Conservation (phyloP, 495 filamentous ascomycete genomes). For the Jackrogersella minutella region DNA sequence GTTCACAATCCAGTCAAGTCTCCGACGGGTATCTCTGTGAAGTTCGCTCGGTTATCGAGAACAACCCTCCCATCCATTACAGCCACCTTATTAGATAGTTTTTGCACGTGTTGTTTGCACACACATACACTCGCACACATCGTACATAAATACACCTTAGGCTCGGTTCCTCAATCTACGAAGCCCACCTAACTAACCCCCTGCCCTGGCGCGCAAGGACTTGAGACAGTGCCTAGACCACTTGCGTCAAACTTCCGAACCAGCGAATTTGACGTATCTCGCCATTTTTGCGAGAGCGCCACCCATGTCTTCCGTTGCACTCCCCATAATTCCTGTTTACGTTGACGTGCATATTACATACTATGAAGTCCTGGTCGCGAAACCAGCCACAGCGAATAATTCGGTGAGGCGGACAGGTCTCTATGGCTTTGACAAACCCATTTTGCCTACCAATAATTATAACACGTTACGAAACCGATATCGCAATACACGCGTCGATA, state of each 20-base stretch:
- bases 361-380: conserved; percentile 17
- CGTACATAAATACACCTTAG: no score
- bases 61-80: conserved; percentile 15
- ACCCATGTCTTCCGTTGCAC: conserved; percentile 23
- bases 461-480: conserved; percentile 3
- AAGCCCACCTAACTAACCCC: no score
- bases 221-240: conserved; percentile 37
- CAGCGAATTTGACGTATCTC: conserved; percentile 30
- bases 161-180: no score
- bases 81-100: not conserved
- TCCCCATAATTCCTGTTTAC: conserved; percentile 38
- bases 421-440: conserved; percentile 14
- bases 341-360: conserved; percentile 37
- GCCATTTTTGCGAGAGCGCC: conserved; percentile 19
- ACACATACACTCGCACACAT: no score
- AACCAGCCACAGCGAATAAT: conserved; percentile 27
- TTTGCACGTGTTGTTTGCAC: conserved; percentile 17
- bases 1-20: conserved; percentile 4
- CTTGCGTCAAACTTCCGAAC: conserved; percentile 35
- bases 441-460: conserved; percentile 15
- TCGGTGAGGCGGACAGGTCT: conserved; percentile 27
- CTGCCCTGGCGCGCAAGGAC: no score
- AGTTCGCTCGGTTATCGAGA: conserved; percentile 3
- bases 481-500: conserved; percentile 10
- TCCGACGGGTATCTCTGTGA: conserved; percentile 13